Evolutionary conservation across 495 filamentous ascomycete species (phyloP), one percentile per base, ranked within the genome.

Genomic region (Talaromyces proteolyticus): DNA sequence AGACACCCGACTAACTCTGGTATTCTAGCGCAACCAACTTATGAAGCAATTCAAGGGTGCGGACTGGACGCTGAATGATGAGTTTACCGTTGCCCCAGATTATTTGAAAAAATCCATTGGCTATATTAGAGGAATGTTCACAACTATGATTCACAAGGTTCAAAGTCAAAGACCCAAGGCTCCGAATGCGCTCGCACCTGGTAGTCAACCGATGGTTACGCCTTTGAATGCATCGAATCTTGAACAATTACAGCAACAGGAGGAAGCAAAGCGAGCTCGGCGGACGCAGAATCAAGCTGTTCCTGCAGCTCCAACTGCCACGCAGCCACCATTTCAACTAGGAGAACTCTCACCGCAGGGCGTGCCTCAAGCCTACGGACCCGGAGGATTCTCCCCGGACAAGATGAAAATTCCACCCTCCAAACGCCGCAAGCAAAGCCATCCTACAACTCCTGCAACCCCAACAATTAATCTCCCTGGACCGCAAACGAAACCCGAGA

Each of bases 331-430:
- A 0, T 88, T 87, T 60, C 76, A 75, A 39, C 77, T 91, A 52
- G 83, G 82, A 18, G 75, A 77, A 6, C 78, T 85, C 37, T 88
- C 89, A 25, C 89, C 88, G 16, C 75, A 85, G 41, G 86, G 87
- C 4, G 74, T 83, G 19, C 86, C 89, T 12, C 74, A 73, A 49
- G 62, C 62, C 8, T 78, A 76, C 54, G 71, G 68, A 10, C 67
- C 75, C 6, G 67, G 66, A 5, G 64, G 67, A 42, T 67, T 78
- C 40, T 70, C 70, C 3, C 69, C 68, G 7, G 70, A 82, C 52
- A 78, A 86, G 49, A 73, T 86, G 12, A 79, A 74, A 20, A 68
- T 85, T 25, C 86, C 86, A 36, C 72, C 80, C 3, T 68, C 66
- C 29, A 91, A 90, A 63, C 84, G 71, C 53, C 60, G 73, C 40